A percentile compares a stretch with the other conserved stretches of the same genome.
Conservation (phyloP, 768 basidiomycete species). For the Cystobasidium ongulense region DNA sequence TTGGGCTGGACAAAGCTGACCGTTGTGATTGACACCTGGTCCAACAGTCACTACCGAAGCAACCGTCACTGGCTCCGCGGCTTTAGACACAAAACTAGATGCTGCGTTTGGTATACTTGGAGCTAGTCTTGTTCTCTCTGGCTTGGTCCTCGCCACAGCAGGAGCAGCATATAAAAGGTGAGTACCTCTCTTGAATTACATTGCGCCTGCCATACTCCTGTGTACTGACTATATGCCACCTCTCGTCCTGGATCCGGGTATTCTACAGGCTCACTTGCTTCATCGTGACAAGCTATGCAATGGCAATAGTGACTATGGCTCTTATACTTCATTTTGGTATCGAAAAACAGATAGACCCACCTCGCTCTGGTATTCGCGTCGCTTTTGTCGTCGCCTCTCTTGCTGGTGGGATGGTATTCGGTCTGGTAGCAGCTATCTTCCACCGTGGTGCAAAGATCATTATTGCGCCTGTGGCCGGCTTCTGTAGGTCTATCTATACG, state of each 20-base stretch:
- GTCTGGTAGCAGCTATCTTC: constrained; percentile 80
- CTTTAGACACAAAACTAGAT: constrained; percentile 29
- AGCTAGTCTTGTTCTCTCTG: constrained; percentile 19
- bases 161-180: constrained; percentile 15
- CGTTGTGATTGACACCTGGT: not conserved
- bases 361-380: constrained; percentile 67
- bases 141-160: not conserved
- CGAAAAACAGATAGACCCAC: constrained; percentile 67
- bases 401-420: constrained; percentile 74
- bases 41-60: not conserved
- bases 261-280: constrained; percentile 57
- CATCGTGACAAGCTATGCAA: constrained; percentile 80
- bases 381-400: constrained; percentile 77
- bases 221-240: not conserved
- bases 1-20: no score
- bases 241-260: no score
- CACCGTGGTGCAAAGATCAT: constrained; percentile 81
- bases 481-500: constrained; percentile 48
- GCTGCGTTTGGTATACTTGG: constrained; percentile 28
- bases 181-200: not conserved
- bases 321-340: constrained; percentile 84
- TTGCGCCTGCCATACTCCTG: not conserved
- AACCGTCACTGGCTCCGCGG: not conserved
- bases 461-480: constrained; percentile 65
- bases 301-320: constrained; percentile 74